Evolutionary conservation across 2,329 filamentous ascomycete genomes (phyloP), one percentile per base, ranked within the genome.

Genomic region (Botrytis squamosa): DNA sequence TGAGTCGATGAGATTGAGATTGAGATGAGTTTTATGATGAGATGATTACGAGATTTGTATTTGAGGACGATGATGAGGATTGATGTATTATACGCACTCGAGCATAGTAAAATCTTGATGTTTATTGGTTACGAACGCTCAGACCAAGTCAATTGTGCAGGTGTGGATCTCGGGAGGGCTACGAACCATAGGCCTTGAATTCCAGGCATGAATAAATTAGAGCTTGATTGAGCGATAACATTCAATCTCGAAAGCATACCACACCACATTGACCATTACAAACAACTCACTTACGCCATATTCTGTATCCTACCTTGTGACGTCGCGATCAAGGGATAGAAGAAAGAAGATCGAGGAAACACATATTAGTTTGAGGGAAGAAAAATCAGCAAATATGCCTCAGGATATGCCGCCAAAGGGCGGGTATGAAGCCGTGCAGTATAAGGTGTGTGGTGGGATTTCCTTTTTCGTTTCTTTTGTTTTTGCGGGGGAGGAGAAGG

Each of bases 321-420:
- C 4, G 4, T 59, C 36, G 36, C 20, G 59, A 62, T 6, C 16
- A 69, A 40, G 29, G 25, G 22, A 52, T 29, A 25, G 4, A 60
- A 33, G 29, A 44, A 29, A 12, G 22, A 25, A 62, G 20, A 59
- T 20, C 0, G 52, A 57, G 16, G 4, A 57, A 16, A 42, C 12
- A 55, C 18, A 9, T 8, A 8, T 18, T 8, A 18, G 7, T 29
- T 57, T 57, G 36, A 62, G 29, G 36, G 14, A 38, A 60, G n/a
- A 3, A 33, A 20, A 49, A 49, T 10, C n/a, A 20, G 46, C 33
- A 87, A 91, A 78, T 82, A 98, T 98, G 95, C 91, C 93, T 87
- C 95, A 98, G 89, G 96, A 99, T 88, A 93, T 99, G 90, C 96
- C 96, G 86, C 96, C 96, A 80, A 84, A 85, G 82, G 96, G 95